Base-by-base conservation (phyloP, 805 yeast species). In the Kregervanrija fluxuum region DNA sequence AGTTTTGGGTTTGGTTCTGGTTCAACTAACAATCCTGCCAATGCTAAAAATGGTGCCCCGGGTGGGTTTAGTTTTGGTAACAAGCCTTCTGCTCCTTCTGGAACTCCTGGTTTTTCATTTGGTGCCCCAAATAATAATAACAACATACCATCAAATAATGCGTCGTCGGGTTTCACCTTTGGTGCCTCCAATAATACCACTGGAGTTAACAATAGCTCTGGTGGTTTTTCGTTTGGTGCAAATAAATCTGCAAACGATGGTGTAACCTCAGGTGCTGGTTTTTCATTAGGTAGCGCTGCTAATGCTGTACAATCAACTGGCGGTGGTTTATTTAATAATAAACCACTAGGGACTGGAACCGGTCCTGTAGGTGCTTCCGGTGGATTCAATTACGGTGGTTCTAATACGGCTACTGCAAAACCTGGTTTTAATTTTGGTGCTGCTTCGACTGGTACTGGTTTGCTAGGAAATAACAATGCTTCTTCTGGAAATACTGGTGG, bases 91-190 rank as follows among this genome's bases (percentile, higher is more conserved):
- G 42, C 28, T n/a, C 52, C 38, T 48, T 42, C 33, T 40, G 61
- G 38, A 63, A 60, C 3, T 46, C 50, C 17, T 30, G 70, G 69
- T 45, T 70, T 68, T 28, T 52, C 69, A 44, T 72, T 68, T 59
- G 70, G 71, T 12, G 45, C 46, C 15, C 60, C 52, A 50, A 49
- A 60, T 47, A 60, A 51, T 51, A 49, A 60, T 47, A 50, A 33
- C 33, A 22, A 13, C 35, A 41, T 30, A 35, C 33, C 11, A 15
- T 33, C 41, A 11, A 42, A 46, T 11, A 46, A 48, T 37, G 45
- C 51, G 13, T 53, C 65, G 14, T 55, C 63, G 35, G 41, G 37
- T 12, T 61, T 65, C 22, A 9, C 11, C 11, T 52, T 46, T 46
- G 57, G 56, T 8, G 45, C 43, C 5, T 37, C 17, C 16, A 38